Conservation (phyloP, 139 green algal genomes). For the Zygnema circumcarinatum region DNA sequence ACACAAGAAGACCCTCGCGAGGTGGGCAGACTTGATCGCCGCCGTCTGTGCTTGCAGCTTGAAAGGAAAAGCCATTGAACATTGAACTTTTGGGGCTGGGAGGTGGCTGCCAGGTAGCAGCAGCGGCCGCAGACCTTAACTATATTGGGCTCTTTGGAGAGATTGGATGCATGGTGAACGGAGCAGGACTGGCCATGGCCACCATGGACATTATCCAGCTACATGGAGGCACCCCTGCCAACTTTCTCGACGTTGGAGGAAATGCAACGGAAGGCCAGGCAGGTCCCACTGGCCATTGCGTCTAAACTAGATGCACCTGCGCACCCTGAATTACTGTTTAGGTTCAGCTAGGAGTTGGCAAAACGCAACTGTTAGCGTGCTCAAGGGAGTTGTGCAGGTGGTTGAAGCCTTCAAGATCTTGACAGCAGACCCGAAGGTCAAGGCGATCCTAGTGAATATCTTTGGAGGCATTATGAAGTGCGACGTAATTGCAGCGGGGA, state of each 20-base stretch:
- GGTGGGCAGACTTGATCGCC: conserved; percentile 33
- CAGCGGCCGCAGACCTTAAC: conserved; percentile 93
- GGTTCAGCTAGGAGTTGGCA: no score
- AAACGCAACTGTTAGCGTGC: no score
- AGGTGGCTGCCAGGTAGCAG: conserved; percentile 70
- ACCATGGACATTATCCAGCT: conserved; percentile 99
- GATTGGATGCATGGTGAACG: conserved; percentile 87
- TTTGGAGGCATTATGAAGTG: conserved; percentile 97
- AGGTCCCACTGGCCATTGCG: not conserved
- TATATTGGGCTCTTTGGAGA: conserved; percentile 98
- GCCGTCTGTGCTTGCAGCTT: no score
- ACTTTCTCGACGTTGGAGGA: conserved; percentile 98
- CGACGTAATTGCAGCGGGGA: conserved; percentile 96
- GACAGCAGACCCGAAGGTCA: conserved; percentile 86
- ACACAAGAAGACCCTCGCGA: conserved; percentile 84
- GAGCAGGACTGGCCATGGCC: conserved; percentile 97
- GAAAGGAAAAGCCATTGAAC: no score
- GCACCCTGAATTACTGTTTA: no score
- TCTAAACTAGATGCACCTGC: no score
- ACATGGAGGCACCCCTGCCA: conserved; percentile 89
- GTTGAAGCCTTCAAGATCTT: conserved; percentile 94
- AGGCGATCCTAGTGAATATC: conserved; percentile 99
- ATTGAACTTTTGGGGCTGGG: no score
- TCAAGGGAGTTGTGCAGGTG: conserved; percentile 69
- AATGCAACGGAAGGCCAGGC: conserved; percentile 90